Conservation (phyloP, 352 stramenopile genomes). For the Phytophthora gonapodyides region DNA sequence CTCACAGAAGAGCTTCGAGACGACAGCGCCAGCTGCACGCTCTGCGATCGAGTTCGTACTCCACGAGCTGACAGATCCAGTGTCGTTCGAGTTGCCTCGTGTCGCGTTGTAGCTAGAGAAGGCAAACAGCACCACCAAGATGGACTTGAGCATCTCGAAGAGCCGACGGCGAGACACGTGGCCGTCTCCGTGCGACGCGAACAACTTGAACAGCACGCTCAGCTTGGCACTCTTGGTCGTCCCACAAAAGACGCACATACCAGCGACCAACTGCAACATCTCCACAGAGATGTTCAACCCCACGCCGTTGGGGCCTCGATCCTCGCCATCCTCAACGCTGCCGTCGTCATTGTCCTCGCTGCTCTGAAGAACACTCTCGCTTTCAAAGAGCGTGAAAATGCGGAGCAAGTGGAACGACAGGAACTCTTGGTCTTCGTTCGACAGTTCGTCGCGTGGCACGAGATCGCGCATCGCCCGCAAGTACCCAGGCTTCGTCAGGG, state of each 20-base stretch:
- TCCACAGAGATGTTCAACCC: slow-evolving; percentile 67
- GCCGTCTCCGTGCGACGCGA: slow-evolving; percentile 64
- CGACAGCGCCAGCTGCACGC: slow-evolving; percentile 86
- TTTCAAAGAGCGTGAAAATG: slow-evolving; percentile 86
- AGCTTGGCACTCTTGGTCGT: slow-evolving; percentile 96
- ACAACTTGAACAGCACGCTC: slow-evolving; percentile 84
- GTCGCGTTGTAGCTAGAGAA: slow-evolving; percentile 83
- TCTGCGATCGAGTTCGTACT: slow-evolving; percentile 85
- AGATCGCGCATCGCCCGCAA: slow-evolving; percentile 79
- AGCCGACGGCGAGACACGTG: slow-evolving; percentile 73
- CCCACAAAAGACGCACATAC: slow-evolving; percentile 93
- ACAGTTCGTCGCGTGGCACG: slow-evolving; percentile 68
- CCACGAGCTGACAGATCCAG: slow-evolving; percentile 55
- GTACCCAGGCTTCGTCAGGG: slow-evolving; percentile 75
- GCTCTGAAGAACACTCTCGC: slow-evolving; percentile 57
- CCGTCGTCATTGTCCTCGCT: slow-evolving; percentile 38
- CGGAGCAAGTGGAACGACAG: slow-evolving; percentile 85
- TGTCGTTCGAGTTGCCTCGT: slow-evolving; percentile 65
- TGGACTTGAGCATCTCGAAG: slow-evolving; percentile 83
- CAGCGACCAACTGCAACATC: slow-evolving; percentile 71
- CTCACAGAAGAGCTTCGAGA: slow-evolving; percentile 90
- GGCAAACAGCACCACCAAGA: slow-evolving; percentile 82
- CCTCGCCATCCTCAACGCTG: slow-evolving; percentile 26
- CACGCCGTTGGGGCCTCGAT: slow-evolving; percentile 24
- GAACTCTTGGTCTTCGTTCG: slow-evolving; percentile 89